Percentiles rank a stretch among this genome's conserved stretches.
Conservation (phyloP, 2,329 filamentous ascomycete species). For the Calonectria naviculata region DNA sequence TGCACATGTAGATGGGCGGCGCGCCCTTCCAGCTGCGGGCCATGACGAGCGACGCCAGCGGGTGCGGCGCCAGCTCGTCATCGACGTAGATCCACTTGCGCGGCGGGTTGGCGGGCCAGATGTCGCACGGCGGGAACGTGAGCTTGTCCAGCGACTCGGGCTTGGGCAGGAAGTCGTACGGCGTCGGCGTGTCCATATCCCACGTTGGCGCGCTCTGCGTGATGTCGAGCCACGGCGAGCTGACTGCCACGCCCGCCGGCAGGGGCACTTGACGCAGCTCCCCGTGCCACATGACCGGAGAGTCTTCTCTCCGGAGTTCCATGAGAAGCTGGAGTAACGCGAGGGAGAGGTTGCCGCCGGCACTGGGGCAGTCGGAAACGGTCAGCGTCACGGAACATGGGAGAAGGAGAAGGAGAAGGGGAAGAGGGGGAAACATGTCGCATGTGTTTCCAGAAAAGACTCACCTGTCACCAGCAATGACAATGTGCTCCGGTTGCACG, state of each 20-base stretch:
- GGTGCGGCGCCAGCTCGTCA: constrained; percentile 69
- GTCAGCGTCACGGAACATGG: constrained; percentile 24
- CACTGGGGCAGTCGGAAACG: constrained; percentile 53
- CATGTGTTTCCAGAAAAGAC: constrained; percentile 20
- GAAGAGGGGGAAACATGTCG: not conserved
- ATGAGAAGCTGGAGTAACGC: constrained; percentile 76
- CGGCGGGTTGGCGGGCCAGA: constrained; percentile 68
- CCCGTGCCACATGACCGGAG: constrained; percentile 70
- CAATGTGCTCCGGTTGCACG: constrained; percentile 73
- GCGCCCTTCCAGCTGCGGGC: constrained; percentile 68
- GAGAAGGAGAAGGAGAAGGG: not conserved
- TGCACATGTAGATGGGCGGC: constrained; percentile 75
- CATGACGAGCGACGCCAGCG: constrained; percentile 73
- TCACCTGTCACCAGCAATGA: constrained; percentile 77
- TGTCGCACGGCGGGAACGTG: constrained; percentile 55
- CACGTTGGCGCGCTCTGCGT: constrained; percentile 61
- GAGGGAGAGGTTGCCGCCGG: constrained; percentile 78
- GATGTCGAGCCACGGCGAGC: constrained; percentile 79
- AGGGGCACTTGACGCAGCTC: constrained; percentile 68
- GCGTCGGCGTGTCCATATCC: constrained; percentile 38
- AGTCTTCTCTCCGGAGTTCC: constrained; percentile 62
- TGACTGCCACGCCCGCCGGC: constrained; percentile 72
- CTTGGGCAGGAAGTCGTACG: constrained; percentile 62
- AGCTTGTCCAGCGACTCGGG: constrained; percentile 45
- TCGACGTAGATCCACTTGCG: constrained; percentile 65